These are phyloP conservation scores for Taphrina flavorubra DNA, from an alignment of 1,139 yeast species.

Conservation along the genomic window DNA sequence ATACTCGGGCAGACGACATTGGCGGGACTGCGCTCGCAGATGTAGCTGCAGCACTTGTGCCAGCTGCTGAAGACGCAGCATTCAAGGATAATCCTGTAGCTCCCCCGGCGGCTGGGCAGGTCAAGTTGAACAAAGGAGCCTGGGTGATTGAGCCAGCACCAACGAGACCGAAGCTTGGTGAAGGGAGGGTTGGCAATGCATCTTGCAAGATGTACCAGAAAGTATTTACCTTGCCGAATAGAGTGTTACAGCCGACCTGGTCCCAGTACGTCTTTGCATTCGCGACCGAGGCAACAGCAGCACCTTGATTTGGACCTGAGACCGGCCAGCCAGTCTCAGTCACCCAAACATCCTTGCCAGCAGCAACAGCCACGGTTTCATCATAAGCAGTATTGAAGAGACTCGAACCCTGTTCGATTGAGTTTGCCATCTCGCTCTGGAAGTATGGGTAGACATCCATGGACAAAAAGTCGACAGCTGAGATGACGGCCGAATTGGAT, in stretches of 20 bases:
- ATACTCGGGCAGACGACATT: neutral
- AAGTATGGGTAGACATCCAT: conserved; percentile 97
- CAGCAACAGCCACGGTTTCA: conserved; percentile 68
- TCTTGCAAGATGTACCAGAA: conserved; percentile 34
- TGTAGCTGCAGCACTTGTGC: neutral
- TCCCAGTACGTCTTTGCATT: conserved; percentile 31
- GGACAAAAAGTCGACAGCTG: conserved; percentile 80
- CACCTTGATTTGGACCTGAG: conserved; percentile 68
- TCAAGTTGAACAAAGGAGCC: conserved; percentile 25
- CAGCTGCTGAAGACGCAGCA: conserved; percentile 1
- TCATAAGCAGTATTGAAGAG: conserved; percentile 89
- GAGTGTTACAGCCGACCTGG: conserved; percentile 23
- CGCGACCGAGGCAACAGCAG: conserved; percentile 29
- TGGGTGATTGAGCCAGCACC: conserved; percentile 26
- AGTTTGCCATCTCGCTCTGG: conserved; percentile 62
- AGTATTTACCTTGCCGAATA: conserved; percentile 31
- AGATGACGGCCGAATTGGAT: conserved; percentile 67
- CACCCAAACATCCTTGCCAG: conserved; percentile 67
- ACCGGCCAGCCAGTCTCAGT: conserved; percentile 99
- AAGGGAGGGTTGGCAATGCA: conserved; percentile 22
- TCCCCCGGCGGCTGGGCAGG: conserved; percentile 15
- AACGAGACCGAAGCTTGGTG: conserved; percentile 28
- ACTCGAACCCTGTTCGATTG: conserved; percentile 92
- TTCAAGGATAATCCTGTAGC: conserved; percentile 2
- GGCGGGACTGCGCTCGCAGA: neutral